Percentiles rank a stretch among this genome's conserved stretches.
Conservation (phyloP, 176 grass and related monocot genomes). For the Ensete glaucum region DNA sequence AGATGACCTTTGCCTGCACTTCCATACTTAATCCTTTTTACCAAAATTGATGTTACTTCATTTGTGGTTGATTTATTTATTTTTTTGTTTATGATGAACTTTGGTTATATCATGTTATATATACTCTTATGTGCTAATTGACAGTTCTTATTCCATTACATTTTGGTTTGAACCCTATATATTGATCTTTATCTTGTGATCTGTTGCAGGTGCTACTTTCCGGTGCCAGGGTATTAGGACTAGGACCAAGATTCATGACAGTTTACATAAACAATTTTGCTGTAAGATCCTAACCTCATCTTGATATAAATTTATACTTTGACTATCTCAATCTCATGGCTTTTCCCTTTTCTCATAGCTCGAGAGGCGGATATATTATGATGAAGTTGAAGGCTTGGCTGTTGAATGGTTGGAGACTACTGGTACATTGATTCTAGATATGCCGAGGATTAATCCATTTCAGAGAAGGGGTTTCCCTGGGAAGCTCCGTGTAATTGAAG, state of each 20-base stretch:
- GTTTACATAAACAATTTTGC: slow-evolving; percentile 72
- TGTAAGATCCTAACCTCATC: slow-evolving; percentile 30
- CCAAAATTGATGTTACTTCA: no score
- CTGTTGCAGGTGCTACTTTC: slow-evolving; percentile 48
- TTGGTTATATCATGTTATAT: no score
- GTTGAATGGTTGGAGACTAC: slow-evolving; percentile 85
- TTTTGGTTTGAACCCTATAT: background rate
- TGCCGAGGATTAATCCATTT: slow-evolving; percentile 35
- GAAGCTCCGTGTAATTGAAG: slow-evolving; percentile 55
- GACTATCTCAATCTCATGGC: background rate
- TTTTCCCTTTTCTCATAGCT: slow-evolving; percentile 42
- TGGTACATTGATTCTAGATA: slow-evolving; percentile 63
- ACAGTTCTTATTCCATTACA: background rate
- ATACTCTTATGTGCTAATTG: background rate
- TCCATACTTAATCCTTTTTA: no score
- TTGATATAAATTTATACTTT: background rate
- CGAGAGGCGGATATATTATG: slow-evolving; percentile 88
- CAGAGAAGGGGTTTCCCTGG: slow-evolving; percentile 38
- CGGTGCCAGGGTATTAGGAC: slow-evolving; percentile 72
- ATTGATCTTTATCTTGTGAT: background rate
- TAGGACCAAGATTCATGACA: slow-evolving; percentile 94
- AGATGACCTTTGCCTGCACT: no score
- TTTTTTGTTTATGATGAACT: no score
- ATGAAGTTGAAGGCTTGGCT: slow-evolving; percentile 65
- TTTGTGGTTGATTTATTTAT: no score